phyloP scores from a whole-genome alignment of 2,329 filamentous ascomycete genomes.

The Niveomyces coronatus region DNA sequence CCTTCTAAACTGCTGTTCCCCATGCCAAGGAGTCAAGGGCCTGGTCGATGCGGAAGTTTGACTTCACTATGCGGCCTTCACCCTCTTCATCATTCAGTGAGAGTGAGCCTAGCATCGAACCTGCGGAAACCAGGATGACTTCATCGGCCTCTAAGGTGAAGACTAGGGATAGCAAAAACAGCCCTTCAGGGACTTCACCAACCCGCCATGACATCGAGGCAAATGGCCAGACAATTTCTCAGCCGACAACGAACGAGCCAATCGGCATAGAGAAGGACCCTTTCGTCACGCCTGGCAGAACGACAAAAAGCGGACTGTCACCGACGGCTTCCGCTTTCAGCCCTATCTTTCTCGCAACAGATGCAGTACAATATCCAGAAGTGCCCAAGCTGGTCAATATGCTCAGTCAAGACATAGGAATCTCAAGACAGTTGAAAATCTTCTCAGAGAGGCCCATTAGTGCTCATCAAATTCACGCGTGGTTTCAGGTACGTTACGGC shows the following conservation, averaged over 20 bases:
- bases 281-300: conserved; percentile 35
- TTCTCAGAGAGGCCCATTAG: conserved; percentile 23
- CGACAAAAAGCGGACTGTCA: conserved; percentile 38
- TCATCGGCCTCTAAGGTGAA: conserved; percentile 51
- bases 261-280: conserved; percentile 38
- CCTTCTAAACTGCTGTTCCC: no score
- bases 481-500: conserved; percentile 31
- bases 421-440: conserved; percentile 37
- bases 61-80: conserved; percentile 25
- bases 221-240: not conserved
- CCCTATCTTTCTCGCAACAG: conserved; percentile 25
- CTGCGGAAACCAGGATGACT: conserved; percentile 54
- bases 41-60: no score
- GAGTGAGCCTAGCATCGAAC: conserved; percentile 48
- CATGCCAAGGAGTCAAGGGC: no score
- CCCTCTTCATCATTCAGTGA: conserved; percentile 41
- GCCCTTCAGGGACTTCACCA: not conserved
- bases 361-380: conserved; percentile 14
- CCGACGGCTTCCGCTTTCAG: conserved; percentile 54
- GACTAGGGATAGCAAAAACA: not conserved
- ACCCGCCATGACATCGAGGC: not conserved
- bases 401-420: conserved; percentile 34
- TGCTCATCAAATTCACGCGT: conserved; percentile 29
- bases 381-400: conserved; percentile 20
- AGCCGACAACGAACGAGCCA: conserved; percentile 11